Evolutionary conservation across 306 rosid genomes (phyloP).

Genomic region (Malus fusca): DNA sequence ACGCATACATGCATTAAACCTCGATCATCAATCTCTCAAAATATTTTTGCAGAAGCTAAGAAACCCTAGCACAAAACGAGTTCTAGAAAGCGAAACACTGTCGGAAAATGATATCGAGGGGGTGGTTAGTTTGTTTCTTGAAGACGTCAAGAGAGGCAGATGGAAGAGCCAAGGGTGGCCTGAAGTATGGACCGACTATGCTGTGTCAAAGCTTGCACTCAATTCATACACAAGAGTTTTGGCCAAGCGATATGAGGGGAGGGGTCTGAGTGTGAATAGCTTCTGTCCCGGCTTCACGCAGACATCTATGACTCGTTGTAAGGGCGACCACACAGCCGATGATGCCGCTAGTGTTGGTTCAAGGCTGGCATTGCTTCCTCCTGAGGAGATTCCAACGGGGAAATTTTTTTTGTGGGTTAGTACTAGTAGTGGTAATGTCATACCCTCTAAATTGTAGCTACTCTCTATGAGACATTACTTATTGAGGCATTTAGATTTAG

Average conservation of each 20-base stretch:
- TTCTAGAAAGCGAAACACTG: constrained; percentile 28
- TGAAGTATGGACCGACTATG: constrained; percentile 78
- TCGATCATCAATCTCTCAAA: not conserved
- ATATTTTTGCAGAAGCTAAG: constrained; percentile 39
- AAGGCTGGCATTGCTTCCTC: constrained; percentile 59
- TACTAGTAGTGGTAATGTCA: too few relatives aligned
- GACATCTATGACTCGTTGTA: constrained; percentile 72
- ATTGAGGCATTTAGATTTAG: not conserved
- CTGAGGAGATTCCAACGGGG: constrained; percentile 45
- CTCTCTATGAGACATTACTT: not conserved
- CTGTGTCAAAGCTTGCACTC: constrained; percentile 71
- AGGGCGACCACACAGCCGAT: constrained; percentile 59
- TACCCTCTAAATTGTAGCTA: not conserved
- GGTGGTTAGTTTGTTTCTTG: constrained; percentile 35
- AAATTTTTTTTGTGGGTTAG: constrained; percentile 38
- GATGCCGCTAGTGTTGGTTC: constrained; percentile 44
- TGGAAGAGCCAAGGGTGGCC: constrained; percentile 90
- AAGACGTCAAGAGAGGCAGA: constrained; percentile 45
- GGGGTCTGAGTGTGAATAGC: constrained; percentile 48
- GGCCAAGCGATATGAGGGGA: constrained; percentile 36
- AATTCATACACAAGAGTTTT: constrained; percentile 62
- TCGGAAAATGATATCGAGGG: constrained; percentile 42
- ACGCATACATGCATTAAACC: not conserved
- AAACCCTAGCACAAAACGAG: constrained; percentile 31
- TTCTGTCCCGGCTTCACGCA: constrained; percentile 88